These are phyloP conservation scores for Musa itinerans DNA, from an alignment of 176 grass and related monocot species.

Conservation along the genomic window DNA sequence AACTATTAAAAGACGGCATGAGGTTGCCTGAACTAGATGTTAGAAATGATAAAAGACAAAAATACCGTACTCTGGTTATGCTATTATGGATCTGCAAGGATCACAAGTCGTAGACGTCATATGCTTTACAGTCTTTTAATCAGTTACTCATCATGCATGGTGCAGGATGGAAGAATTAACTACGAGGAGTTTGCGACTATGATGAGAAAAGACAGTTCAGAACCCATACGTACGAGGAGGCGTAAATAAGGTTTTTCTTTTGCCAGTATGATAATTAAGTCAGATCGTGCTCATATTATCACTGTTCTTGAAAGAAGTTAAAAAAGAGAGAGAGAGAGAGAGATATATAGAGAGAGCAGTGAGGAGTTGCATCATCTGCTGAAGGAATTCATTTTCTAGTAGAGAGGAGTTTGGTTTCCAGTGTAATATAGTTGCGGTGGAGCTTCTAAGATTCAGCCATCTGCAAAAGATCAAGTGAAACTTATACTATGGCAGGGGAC, in stretches of 20 bases:
- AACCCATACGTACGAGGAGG: slow-evolving; percentile 48
- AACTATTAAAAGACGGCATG: not conserved
- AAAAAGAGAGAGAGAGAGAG: not conserved
- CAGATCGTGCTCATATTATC: not conserved
- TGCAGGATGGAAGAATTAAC: slow-evolving; percentile 96
- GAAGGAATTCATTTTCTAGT: not conserved
- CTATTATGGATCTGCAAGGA: too few relatives aligned
- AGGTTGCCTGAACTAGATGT: too few relatives aligned
- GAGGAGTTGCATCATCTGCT: not conserved
- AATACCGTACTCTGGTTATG: too few relatives aligned
- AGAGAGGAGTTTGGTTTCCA: not conserved
- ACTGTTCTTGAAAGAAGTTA: not conserved
- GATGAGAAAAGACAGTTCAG: slow-evolving; percentile 78
- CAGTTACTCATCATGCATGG: slow-evolving; percentile 11
- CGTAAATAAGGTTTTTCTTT: slow-evolving; percentile 32
- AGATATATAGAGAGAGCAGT: not conserved
- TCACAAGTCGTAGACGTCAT: too few relatives aligned
- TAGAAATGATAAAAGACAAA: too few relatives aligned
- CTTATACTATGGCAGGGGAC: not conserved
- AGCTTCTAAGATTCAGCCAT: not conserved
- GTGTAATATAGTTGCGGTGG: not conserved
- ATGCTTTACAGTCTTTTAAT: not conserved
- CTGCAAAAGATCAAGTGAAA: not conserved
- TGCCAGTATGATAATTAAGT: not conserved
- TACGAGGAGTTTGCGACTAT: slow-evolving; percentile 94